Conservation (phyloP, 2,329 filamentous ascomycete genomes). For the Thelonectria discophora region DNA sequence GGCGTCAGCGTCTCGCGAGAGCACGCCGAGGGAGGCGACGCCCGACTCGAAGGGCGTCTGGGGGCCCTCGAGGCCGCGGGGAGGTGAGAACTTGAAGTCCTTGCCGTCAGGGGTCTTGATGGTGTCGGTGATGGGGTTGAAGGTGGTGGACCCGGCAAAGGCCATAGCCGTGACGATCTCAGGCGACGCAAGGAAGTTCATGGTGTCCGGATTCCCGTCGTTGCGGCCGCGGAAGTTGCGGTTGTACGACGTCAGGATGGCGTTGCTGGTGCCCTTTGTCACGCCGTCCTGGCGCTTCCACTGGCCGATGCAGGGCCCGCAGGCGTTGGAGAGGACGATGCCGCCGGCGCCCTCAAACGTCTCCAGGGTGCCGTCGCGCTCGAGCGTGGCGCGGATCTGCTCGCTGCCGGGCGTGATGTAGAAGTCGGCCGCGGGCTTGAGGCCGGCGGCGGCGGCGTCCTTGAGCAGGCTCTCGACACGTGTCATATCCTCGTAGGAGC, state of each 20-base stretch:
- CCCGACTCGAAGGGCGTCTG: constrained; percentile 77
- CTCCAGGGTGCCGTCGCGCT: constrained; percentile 87
- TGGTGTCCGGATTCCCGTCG: constrained; percentile 93
- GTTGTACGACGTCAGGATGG: constrained; percentile 97
- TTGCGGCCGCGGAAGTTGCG: constrained; percentile 98
- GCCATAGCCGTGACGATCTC: constrained; percentile 97
- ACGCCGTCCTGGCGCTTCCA: constrained; percentile 93
- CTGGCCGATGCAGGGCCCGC: constrained; percentile 91
- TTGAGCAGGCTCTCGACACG: constrained; percentile 83
- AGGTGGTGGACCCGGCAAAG: constrained; percentile 90
- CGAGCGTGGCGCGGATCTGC: constrained; percentile 94
- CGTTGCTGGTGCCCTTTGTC: constrained; percentile 85
- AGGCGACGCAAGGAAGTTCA: constrained; percentile 98
- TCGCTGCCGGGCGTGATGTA: constrained; percentile 96
- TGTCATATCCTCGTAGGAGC: constrained; percentile 86
- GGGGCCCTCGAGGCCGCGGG: constrained; percentile 73
- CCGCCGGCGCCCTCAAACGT: constrained; percentile 97
- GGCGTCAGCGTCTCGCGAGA: constrained; percentile 75
- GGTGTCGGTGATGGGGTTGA: constrained; percentile 93
- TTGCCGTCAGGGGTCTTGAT: constrained; percentile 82
- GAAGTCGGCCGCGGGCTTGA: constrained; percentile 94
- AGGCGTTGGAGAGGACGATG: constrained; percentile 93
- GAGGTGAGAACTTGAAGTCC: constrained; percentile 86
- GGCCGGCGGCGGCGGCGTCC: constrained; percentile 88
- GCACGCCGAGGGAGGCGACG: constrained; percentile 76